Conservation (phyloP, 2,329 filamentous ascomycete genomes). For the Cladophialophora immunda region DNA sequence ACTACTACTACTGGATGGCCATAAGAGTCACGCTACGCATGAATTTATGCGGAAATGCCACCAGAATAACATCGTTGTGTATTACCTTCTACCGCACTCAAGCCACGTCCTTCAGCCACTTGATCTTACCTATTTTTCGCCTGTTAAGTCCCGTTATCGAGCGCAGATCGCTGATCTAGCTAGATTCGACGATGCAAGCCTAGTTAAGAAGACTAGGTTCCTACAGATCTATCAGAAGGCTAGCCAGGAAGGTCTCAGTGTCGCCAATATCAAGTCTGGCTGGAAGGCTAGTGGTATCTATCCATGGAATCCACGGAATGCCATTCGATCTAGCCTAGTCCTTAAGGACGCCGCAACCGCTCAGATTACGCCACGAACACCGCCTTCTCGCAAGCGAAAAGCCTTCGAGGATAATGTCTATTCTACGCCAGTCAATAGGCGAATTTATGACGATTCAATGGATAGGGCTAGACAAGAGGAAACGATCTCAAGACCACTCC, state of each 20-base stretch:
- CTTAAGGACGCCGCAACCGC: not conserved
- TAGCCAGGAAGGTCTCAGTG: constrained; percentile 11
- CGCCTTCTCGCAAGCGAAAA: constrained; percentile 10
- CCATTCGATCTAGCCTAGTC: constrained; percentile 15
- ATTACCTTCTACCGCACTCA: constrained; percentile 39
- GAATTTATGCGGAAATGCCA: constrained; percentile 39
- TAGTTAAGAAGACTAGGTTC: constrained; percentile 19
- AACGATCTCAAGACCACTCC: constrained; percentile 8
- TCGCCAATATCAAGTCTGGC: constrained; percentile 7
- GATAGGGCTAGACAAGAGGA: not conserved
- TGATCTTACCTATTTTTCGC: constrained; percentile 35
- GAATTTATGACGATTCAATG: constrained; percentile 1
- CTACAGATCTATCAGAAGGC: constrained; percentile 18
- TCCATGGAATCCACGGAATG: constrained; percentile 11
- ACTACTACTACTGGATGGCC: constrained; percentile 37
- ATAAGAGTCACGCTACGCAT: constrained; percentile 34
- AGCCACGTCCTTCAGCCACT: constrained; percentile 41
- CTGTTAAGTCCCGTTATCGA: constrained; percentile 44
- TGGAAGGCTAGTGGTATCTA: constrained; percentile 12
- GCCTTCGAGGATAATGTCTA: not conserved
- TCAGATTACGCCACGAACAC: not conserved
- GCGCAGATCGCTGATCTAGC: constrained; percentile 19
- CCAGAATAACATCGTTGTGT: constrained; percentile 33
- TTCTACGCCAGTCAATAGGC: constrained; percentile 6
- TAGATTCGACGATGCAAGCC: constrained; percentile 17